Evolutionary conservation across 2,329 filamentous ascomycete genomes (phyloP), one percentile per base, ranked within the genome.

Genomic region (Fusarium sp.): DNA sequence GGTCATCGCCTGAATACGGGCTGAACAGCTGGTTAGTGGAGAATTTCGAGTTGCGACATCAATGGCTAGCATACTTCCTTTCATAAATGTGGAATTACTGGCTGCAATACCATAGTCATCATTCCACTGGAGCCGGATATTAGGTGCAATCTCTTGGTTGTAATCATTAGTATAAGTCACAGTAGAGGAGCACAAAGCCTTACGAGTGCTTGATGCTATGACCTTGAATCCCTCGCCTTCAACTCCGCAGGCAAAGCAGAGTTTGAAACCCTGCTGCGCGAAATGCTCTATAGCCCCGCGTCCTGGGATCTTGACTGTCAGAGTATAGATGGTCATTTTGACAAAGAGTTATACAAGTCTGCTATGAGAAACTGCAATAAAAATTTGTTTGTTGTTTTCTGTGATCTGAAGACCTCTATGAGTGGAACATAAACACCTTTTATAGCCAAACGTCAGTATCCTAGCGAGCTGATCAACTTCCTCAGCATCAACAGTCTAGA

Each of bases 151-250:
- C 9, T 0, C 46, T 49, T 23, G 9, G 3, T 19, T 8, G 4
- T 3, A 15, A 23, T 15, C 4, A 4, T 49, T 2, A 49, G 46
- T 10, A 4, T 0, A 4, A 9, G 8, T 4, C 4, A 1, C 8
- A 14, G 4, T 23, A 5, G 5, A 19, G n/a, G 29, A 33, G 4
- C 4, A 14, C 0, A 3, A 3, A 49, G 0, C 0, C 4, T 15
- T 15, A 49, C 46, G 0, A 7, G 16, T 5, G n/a, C 4, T 33
- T 11, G 3, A 19, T 19, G 46, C 29, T 1, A 49, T 49, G 10
- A 49, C 46, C 0, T 23, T 49, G 1, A 2, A 10, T 19, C 2
- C 5, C 0, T 14, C 29, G 6, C 0, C 0, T 19, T 4, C 29
- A 1, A 23, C 29, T 10, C 2, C 5, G 2, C 2, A 49, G 5